phyloP scores from a whole-genome alignment of 2,329 filamentous ascomycete species.

The Aspergillus terreus region DNA sequence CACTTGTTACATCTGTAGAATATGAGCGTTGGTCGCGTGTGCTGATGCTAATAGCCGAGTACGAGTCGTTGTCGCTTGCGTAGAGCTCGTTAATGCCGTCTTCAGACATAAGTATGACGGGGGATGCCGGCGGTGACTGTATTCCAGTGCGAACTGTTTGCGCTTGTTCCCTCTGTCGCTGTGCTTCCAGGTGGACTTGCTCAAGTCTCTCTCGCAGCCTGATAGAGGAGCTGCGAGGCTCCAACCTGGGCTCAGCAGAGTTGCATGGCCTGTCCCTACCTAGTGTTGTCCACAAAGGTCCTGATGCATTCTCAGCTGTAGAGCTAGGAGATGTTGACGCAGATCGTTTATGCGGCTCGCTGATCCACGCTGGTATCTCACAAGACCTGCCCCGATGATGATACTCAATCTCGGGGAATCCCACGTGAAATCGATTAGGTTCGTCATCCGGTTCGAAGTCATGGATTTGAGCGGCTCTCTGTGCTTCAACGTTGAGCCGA shows the following conservation, averaged over 20 bases:
- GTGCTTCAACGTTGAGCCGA: conserved; percentile 17
- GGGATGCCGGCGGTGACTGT: too few relatives aligned
- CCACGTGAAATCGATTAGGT: not conserved
- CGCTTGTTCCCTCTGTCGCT: not conserved
- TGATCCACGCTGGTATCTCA: too few relatives aligned
- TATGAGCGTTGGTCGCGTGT: too few relatives aligned
- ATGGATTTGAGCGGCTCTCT: conserved; percentile 19
- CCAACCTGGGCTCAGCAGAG: not conserved
- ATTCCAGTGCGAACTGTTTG: too few relatives aligned
- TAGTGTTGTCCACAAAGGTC: conserved; percentile 12
- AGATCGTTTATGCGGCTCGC: not conserved
- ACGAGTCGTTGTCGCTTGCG: too few relatives aligned
- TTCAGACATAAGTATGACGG: too few relatives aligned
- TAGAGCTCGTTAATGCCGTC: too few relatives aligned
- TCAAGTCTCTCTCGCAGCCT: conserved; percentile 11
- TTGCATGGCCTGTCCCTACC: conserved; percentile 15
- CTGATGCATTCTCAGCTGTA: not conserved
- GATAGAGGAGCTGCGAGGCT: conserved; percentile 8
- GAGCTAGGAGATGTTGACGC: not conserved
- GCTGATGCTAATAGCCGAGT: too few relatives aligned
- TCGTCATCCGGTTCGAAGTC: not conserved
- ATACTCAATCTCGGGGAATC: too few relatives aligned
- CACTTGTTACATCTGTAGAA: too few relatives aligned
- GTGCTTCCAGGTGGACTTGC: conserved; percentile 12
- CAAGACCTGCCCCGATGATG: too few relatives aligned